phyloP scores from a whole-genome alignment of 139 green algal genomes.

The Chlorella sp. region DNA sequence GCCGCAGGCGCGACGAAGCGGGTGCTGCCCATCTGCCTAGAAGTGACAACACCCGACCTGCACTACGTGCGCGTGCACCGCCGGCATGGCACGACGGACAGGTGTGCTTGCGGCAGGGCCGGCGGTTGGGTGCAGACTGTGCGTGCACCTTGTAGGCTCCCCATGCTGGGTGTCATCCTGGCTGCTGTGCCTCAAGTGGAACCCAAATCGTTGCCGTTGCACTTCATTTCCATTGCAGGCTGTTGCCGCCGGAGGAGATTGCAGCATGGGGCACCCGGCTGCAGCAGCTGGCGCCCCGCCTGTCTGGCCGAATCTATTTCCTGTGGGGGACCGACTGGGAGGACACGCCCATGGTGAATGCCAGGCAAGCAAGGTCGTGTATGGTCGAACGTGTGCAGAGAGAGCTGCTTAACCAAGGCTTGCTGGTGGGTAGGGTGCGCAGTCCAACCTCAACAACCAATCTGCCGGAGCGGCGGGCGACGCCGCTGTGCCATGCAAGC shows the following conservation, averaged over 20 bases:
- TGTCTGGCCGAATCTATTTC: constrained; percentile 47
- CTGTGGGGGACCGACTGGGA: constrained; percentile 58
- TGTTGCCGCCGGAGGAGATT: constrained; percentile 42
- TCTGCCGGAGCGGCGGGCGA: too few species aligned
- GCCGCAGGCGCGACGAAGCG: background rate
- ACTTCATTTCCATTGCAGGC: constrained; percentile 4
- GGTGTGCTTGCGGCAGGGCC: background rate
- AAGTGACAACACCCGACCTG: constrained; percentile 45
- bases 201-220: too few species aligned
- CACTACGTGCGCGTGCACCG: constrained; percentile 57
- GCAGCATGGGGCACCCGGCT: constrained; percentile 43
- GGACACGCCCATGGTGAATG: constrained; percentile 45
- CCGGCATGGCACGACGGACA: constrained; percentile 48
- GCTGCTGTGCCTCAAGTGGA: too few species aligned
- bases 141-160: too few species aligned
- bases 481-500: too few species aligned
- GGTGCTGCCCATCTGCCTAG: constrained; percentile 50
- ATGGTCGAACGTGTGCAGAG: too few species aligned
- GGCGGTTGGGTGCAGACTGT: too few species aligned
- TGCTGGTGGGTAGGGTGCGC: too few species aligned
- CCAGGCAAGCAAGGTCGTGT: background rate
- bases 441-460: too few species aligned
- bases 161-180: too few species aligned
- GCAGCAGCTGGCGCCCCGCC: constrained; percentile 24
- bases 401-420: too few species aligned